A percentile compares a stretch with the other conserved stretches of the same genome.
Evolutionary conservation across 106 monocot genomes (phyloP).

Genomic region (Acanthochlamys bracteata): DNA sequence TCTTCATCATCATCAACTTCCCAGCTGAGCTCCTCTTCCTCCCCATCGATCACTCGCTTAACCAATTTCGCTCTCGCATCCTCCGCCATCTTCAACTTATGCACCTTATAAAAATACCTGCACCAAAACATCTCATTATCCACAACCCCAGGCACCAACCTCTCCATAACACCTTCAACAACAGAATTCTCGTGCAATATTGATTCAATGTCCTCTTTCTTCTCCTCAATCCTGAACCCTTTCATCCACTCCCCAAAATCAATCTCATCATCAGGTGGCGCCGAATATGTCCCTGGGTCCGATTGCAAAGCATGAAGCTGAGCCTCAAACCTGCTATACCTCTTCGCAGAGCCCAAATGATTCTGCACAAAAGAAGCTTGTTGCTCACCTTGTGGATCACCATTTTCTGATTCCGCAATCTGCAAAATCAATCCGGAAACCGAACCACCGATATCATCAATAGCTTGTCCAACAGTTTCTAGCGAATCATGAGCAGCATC

Average conservation of each 20-base stretch:
- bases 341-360: constrained; percentile 11
- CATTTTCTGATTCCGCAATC: constrained; percentile 9
- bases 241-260: constrained; percentile 55
- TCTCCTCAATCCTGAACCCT: constrained; percentile 45
- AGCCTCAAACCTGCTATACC: constrained; percentile 56
- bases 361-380: neutral
- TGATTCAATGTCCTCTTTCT: constrained; percentile 58
- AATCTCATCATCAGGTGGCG: constrained; percentile 52
- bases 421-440: constrained; percentile 48
- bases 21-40: constrained; percentile 58
- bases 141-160: constrained; percentile 58
- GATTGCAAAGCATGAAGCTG: constrained; percentile 62
- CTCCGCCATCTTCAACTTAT: constrained; percentile 82
- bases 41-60: constrained; percentile 55
- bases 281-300: constrained; percentile 56
- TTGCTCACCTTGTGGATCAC: neutral
- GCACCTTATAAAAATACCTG: constrained; percentile 70
- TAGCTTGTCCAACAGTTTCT: constrained; percentile 74
- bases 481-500: constrained; percentile 60
- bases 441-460: constrained; percentile 57
- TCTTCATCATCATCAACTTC: constrained; percentile 82
- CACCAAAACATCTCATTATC: constrained; percentile 82
- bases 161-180: constrained; percentile 48
- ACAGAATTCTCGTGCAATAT: constrained; percentile 40
- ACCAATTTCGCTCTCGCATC: constrained; percentile 79